These are phyloP conservation scores for Sophora flavescens DNA, from an alignment of 306 rosid species.

Conservation along the genomic window DNA sequence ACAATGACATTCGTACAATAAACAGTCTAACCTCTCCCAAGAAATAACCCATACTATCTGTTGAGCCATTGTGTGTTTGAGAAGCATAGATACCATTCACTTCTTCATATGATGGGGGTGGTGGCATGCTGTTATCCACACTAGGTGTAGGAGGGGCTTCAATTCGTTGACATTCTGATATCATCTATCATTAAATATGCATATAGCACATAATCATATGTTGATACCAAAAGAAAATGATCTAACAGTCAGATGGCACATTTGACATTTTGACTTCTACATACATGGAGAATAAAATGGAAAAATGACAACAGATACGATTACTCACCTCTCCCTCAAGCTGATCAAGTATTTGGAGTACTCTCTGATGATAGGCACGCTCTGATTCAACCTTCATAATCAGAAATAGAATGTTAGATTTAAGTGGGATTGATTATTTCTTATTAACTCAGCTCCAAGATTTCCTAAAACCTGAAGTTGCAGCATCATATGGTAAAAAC, in stretches of 20 bases:
- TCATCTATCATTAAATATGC: slow-evolving; percentile 67
- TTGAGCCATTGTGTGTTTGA: slow-evolving; percentile 69
- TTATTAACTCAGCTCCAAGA: slow-evolving; percentile 24
- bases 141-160: slow-evolving; percentile 88
- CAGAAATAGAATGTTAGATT: slow-evolving; percentile 34
- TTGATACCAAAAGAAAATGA: slow-evolving; percentile 38
- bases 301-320: slow-evolving; percentile 16
- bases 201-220: slow-evolving; percentile 38
- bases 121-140: slow-evolving; percentile 73
- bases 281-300: slow-evolving; percentile 6
- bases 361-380: slow-evolving; percentile 87
- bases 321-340: slow-evolving; percentile 91
- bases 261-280: slow-evolving; percentile 3
- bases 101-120: slow-evolving; percentile 95
- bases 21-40: slow-evolving; percentile 86
- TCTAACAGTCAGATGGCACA: slow-evolving; percentile 29
- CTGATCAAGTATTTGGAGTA: slow-evolving; percentile 85
- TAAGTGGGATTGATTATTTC: slow-evolving; percentile 24
- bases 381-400: slow-evolving; percentile 88
- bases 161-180: slow-evolving; percentile 85
- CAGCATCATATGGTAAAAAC: slow-evolving; percentile 37
- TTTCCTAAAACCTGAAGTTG: slow-evolving; percentile 20
- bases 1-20: slow-evolving; percentile 16
- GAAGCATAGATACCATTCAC: slow-evolving; percentile 84
- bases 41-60: slow-evolving; percentile 81